These are phyloP conservation scores for Xylariaceae sp. DNA, from an alignment of 2,329 filamentous ascomycete genomes.

Conservation along the genomic window DNA sequence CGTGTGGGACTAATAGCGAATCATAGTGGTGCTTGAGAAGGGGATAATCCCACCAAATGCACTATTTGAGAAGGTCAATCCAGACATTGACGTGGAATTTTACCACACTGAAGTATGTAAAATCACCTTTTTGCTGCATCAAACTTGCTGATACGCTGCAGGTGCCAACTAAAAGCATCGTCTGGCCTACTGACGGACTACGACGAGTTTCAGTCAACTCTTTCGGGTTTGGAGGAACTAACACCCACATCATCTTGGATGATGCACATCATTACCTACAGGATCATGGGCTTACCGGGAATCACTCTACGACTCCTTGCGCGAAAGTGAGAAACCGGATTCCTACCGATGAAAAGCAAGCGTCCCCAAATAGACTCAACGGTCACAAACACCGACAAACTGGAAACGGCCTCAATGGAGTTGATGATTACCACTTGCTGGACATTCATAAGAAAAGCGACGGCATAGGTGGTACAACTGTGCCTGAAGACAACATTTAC, in stretches of 20 bases:
- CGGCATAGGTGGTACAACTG: too few species aligned
- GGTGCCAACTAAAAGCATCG: slow-evolving; percentile 16
- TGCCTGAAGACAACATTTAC: too few species aligned
- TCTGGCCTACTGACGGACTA: slow-evolving; percentile 30
- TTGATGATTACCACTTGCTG: too few species aligned
- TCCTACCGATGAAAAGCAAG: too few species aligned
- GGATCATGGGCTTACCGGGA: slow-evolving; percentile 10
- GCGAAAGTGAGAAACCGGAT: too few species aligned
- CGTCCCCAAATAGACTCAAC: too few species aligned
- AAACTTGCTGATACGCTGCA: slow-evolving; percentile 1
- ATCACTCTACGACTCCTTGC: slow-evolving; percentile 13
- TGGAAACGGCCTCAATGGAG: too few species aligned
- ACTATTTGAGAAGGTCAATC: slow-evolving; percentile 23
- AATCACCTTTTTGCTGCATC: too few species aligned
- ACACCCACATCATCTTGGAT: slow-evolving; percentile 22
- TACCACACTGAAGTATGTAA: slow-evolving; percentile 19
- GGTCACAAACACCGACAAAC: too few species aligned
- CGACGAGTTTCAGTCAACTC: slow-evolving; percentile 27
- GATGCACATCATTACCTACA: slow-evolving; percentile 20
- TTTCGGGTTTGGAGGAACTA: slow-evolving; percentile 25
- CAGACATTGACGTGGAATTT: slow-evolving; percentile 19
- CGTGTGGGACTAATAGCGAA: too few species aligned
- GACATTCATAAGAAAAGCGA: too few species aligned
- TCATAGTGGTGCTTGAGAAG: slow-evolving; percentile 26
- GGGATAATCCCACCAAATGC: slow-evolving; percentile 26